These are phyloP conservation scores for Auricularia cornea DNA, from an alignment of 768 basidiomycete genomes.

Conservation along the genomic window DNA sequence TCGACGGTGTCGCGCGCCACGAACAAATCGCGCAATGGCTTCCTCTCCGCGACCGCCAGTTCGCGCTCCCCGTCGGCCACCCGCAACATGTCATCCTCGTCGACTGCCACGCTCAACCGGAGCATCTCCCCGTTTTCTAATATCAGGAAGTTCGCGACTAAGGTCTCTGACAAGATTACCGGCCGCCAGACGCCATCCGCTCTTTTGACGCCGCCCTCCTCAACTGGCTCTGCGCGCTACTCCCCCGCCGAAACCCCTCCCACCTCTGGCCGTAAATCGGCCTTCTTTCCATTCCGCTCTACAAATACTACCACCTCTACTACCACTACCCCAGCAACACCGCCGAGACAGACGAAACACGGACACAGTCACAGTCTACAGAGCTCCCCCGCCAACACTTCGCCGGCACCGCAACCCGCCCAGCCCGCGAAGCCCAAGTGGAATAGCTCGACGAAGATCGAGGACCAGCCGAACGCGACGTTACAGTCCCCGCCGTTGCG, in stretches of 20 bases:
- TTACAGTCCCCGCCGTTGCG: conserved; percentile 40
- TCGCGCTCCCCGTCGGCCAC: conserved; percentile 32
- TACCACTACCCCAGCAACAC: conserved; percentile 22
- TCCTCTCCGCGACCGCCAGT: conserved; percentile 48
- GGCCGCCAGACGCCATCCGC: conserved; percentile 18
- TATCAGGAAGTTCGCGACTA: conserved; percentile 30
- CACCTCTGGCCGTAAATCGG: conserved; percentile 24
- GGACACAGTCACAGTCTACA: conserved; percentile 62
- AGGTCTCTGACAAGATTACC: conserved; percentile 19
- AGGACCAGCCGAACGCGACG: conserved; percentile 37
- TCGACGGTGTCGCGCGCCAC: conserved; percentile 57
- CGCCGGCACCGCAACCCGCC: conserved; percentile 56
- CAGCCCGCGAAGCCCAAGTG: conserved; percentile 42
- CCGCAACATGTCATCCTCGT: background rate
- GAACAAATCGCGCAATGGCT: conserved; percentile 43
- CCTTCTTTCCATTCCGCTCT: conserved; percentile 4
- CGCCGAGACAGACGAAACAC: conserved; percentile 53
- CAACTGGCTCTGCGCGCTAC: conserved; percentile 32
- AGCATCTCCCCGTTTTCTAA: conserved; percentile 78
- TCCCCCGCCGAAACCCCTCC: conserved; percentile 57
- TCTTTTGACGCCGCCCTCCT: conserved; percentile 17
- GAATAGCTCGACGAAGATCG: conserved; percentile 79
- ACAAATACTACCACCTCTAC: background rate
- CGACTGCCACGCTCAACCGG: conserved; percentile 42
- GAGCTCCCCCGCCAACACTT: background rate